Conservation (phyloP, 179 eudicot species). For the Silene noctiflora region DNA sequence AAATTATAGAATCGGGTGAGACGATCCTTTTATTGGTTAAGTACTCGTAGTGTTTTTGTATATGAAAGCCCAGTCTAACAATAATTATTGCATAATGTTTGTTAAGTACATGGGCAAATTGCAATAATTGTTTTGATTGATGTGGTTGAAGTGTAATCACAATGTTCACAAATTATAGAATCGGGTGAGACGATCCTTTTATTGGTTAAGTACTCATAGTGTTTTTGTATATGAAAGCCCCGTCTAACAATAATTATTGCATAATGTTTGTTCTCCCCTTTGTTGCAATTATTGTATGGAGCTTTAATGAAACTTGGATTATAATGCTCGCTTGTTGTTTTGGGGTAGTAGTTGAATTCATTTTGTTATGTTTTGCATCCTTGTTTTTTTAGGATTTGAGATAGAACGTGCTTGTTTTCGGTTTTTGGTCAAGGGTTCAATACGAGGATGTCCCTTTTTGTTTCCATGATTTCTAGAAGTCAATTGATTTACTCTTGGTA, state of each 20-base stretch:
- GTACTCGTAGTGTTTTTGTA: too few species aligned
- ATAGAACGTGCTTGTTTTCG: too few species aligned
- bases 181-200: too few species aligned
- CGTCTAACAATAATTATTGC: neutral
- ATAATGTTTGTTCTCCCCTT: neutral
- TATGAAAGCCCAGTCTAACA: neutral
- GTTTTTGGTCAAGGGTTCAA: conserved; percentile 2
- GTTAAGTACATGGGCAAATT: too few species aligned
- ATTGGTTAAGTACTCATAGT: too few species aligned
- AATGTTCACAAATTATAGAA: neutral
- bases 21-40: too few species aligned
- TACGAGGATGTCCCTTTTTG: neutral
- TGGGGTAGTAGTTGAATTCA: neutral
- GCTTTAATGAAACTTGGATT: neutral
- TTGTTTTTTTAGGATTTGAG: too few species aligned
- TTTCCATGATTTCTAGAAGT: neutral
- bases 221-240: too few species aligned
- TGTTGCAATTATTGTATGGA: neutral
- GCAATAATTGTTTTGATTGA: neutral
- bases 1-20: too few species aligned
- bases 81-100: neutral
- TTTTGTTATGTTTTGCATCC: neutral
- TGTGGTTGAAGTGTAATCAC: neutral
- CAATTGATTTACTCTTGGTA: neutral
- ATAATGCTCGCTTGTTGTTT: neutral